Base-by-base conservation (phyloP, 192 early-diverging fungal genomes). In the Backusella westeae region DNA sequence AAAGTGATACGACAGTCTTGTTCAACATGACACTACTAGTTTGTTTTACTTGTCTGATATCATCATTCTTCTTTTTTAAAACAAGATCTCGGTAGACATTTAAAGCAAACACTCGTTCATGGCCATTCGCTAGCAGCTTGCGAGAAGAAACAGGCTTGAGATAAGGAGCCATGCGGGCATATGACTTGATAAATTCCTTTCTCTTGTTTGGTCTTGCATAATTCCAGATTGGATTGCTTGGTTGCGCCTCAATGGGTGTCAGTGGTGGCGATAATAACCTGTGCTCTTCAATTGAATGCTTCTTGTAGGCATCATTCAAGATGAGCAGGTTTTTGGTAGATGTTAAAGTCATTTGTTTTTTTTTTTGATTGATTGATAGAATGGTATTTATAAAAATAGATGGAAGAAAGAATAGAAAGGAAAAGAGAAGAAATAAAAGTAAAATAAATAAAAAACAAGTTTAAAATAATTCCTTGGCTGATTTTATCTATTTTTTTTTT, bases 201-300 rank as follows among this genome's bases (percentile, higher is more conserved):
- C 75, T 69, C 26, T 74, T 23, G 56, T n/a, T 38, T 32, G 41
- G 65, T 74, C 53, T 63, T n/a, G 42, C 12, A 46, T 72, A 17
- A 44, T 21, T 46, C 52, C 32, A 34, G 17, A 65, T 34, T 36
- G 72, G 34, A 17, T 36, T 63, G 6, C n/a, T 17, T 12, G 56
- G 23, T 10, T 75, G 59, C 36, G 68, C 19, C 41, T 76, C 75
- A 17, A 68, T 67, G 29, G 75, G 75, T 26, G 75, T 76, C 15
- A 76, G 41, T 36, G 75, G 75, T 41, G 75, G 75, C 14, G 75
- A 76, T 15, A 76, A 26, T 17, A 76, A 53, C 3, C 56, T 10
- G 19, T 59, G 21, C 23, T 59, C 21, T 59, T 59, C 56, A 59
- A 59, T 59, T 59, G 56, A 26, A 26, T 59, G 56, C 1, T 59